Percentiles rank a stretch among this genome's conserved stretches.
phyloP scores from a whole-genome alignment of 75 land plant species.

The Cupressus sempervirens region DNA sequence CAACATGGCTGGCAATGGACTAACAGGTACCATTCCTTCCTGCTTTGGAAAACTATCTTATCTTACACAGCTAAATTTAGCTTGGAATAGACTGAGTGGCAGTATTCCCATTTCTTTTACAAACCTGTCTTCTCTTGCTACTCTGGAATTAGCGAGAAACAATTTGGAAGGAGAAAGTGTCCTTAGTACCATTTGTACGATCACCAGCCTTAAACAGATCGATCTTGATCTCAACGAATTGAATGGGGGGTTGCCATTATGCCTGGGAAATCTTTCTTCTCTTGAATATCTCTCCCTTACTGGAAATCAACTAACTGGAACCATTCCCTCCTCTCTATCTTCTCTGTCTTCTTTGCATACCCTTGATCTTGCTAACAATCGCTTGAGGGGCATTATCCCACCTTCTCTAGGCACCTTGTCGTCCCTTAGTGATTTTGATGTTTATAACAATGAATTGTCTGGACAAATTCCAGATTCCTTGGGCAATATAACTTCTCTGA shows the following conservation, averaged over 20 bases:
- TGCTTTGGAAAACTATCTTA: neutral
- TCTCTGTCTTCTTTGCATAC: neutral
- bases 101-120: neutral
- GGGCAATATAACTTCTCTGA: no score
- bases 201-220: conserved; percentile 9
- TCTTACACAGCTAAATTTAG: neutral
- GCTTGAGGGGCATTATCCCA: neutral
- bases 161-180: no score
- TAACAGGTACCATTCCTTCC: neutral
- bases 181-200: conserved; percentile 1
- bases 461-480: neutral
- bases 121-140: no score
- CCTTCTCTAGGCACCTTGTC: neutral
- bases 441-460: neutral
- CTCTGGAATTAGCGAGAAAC: no score
- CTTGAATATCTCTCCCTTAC: neutral
- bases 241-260: conserved; percentile 16
- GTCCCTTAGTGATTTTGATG: neutral
- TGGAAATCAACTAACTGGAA: neutral
- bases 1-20: neutral
- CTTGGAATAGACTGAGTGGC: neutral
- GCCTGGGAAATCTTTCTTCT: neutral
- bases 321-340: conserved; percentile 17
- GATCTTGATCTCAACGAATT: conserved; percentile 8
- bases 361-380: neutral